phyloP scores from a whole-genome alignment of 257 asterid genomes.

The Ehretia macrophylla region DNA sequence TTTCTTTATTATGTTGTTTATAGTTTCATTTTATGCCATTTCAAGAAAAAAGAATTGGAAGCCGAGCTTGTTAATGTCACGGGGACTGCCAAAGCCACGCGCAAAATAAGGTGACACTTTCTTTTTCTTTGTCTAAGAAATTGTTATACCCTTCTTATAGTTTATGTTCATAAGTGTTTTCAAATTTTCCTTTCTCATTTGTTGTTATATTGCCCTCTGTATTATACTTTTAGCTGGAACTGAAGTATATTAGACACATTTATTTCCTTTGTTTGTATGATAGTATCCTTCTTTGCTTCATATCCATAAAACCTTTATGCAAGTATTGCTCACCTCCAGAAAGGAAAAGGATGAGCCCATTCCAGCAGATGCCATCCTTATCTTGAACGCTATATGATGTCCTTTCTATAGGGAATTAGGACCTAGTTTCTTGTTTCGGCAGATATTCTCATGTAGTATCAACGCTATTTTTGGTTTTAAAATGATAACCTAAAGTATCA shows the following conservation, averaged over 20 bases:
- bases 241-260: neutral
- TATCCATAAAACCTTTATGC: neutral
- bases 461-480: neutral
- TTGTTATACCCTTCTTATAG: slow-evolving; percentile 11
- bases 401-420: neutral
- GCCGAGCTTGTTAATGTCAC: slow-evolving; percentile 89
- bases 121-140: neutral
- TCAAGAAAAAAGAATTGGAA: slow-evolving; percentile 96
- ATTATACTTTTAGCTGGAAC: neutral
- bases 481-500: neutral
- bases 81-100: slow-evolving; percentile 82
- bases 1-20: slow-evolving; percentile 2
- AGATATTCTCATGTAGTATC: neutral
- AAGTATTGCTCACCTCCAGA: neutral
- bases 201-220: neutral
- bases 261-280: neutral
- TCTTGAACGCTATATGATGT: too few relatives aligned
- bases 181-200: neutral
- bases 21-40: slow-evolving; percentile 19
- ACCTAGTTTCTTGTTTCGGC: neutral
- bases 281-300: neutral
- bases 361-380: neutral
- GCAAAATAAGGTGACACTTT: slow-evolving; percentile 73
- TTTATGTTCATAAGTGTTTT: neutral
- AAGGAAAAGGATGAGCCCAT: too few relatives aligned